Base-by-base conservation (phyloP, 1,284 basidiomycete species). In the Pyrrhoderma lamaoense region DNA sequence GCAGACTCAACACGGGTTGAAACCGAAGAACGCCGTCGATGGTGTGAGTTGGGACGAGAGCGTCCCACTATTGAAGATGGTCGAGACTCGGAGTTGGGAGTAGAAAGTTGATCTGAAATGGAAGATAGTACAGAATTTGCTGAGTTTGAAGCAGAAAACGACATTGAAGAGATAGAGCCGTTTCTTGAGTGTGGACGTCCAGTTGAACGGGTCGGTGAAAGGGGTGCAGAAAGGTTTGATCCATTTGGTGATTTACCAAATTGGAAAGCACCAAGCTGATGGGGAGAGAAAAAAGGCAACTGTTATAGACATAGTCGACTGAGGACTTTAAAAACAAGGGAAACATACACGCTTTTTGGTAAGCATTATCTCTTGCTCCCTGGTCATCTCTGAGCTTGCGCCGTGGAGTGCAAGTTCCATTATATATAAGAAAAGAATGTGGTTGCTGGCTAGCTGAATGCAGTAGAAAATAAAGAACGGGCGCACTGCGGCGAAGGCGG, bases 1-100 rank as follows among this genome's bases (percentile, higher is more conserved):
- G 85, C 85, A 11, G 86, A 89, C 66, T 90, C 87, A 56, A 73
- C 77, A 55, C 87, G 81, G 34, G 88, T 90, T 2, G 87, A 89
- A 23, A 90, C 85, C n/a, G 87, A 89, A 2, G 88, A 90, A 42
- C 80, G 77, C 46, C 87, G 82, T 23, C 78, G 77, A 59, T 90
- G 87, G 60, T 89, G 86, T 0, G 86, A 89, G 27, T 69, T 63
- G 49, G 85, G 83, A 60, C 84, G 83, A 27, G 75, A 62, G 43
- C 64, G 64, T 45, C 56, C 62, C n/a, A 43, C 64, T 56, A 54
- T 60, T 55, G 55, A 64, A 60, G 51, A 62, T 56, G 53, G 64
- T 47, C 54, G 60, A 47, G 77, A 76, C 56, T 75, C 60, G 19
- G 65, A 63, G 19, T 58, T 52, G 31, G 65, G 56, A 53, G 64